A percentile compares a stretch with the other conserved stretches of the same genome.
Conservation (phyloP, 371 early-diverging fungal genomes). For the Fennellomyces sp. region DNA sequence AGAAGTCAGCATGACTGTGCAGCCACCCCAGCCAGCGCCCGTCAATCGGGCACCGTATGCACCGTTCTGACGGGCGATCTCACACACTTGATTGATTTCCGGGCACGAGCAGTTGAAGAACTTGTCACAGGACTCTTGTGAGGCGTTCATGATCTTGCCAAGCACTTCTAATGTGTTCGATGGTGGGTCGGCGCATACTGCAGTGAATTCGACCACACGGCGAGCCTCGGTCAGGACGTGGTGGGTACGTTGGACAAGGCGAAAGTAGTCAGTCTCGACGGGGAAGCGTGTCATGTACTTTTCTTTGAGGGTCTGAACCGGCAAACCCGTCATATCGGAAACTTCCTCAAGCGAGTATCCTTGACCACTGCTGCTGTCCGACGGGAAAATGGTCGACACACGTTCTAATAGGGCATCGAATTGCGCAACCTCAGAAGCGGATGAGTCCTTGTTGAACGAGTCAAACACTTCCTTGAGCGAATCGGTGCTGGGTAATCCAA, state of each 20-base stretch:
- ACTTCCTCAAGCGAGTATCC: conserved; percentile 72
- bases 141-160: conserved; percentile 89
- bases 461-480: conserved; percentile 73
- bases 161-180: conserved; percentile 46
- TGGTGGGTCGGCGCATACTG: conserved; percentile 61
- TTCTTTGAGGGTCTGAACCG: conserved; percentile 55
- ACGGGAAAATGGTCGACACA: conserved; percentile 22
- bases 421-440: neutral
- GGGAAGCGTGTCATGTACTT: conserved; percentile 70
- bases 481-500: conserved; percentile 44
- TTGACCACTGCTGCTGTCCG: conserved; percentile 28
- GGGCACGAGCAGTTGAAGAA: conserved; percentile 88
- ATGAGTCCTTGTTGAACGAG: conserved; percentile 15
- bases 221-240: conserved; percentile 86
- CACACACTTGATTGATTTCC: conserved; percentile 84
- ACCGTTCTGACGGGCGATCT: conserved; percentile 72
- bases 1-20: conserved; percentile 84
- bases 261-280: conserved; percentile 73
- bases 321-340: conserved; percentile 57
- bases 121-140: conserved; percentile 82
- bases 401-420: conserved; percentile 21
- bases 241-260: conserved; percentile 78
- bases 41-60: conserved; percentile 85
- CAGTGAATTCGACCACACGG: conserved; percentile 82
- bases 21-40: conserved; percentile 98